Base-by-base conservation (phyloP, 1,284 basidiomycete species). In the Dichomitus squalens region DNA sequence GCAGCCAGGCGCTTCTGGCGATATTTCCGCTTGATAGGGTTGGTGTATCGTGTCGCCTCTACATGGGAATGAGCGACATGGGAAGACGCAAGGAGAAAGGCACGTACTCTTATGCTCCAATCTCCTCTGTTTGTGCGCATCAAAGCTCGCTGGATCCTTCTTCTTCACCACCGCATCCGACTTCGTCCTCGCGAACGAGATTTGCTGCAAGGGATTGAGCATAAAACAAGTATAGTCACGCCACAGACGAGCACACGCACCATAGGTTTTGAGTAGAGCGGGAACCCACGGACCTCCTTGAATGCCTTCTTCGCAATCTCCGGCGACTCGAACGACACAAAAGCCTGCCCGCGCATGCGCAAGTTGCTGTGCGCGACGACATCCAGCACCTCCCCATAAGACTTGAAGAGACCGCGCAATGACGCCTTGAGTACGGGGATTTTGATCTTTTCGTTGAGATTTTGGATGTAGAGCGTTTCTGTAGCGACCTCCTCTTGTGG, bases 261-360 rank as follows among this genome's bases (percentile, higher is more conserved):
- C 87, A 99, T 95, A 2, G 96, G 93, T 72, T 97, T 97, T 7
- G 94, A 93, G 71, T 99, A 99, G 31, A 99, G 75, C 7, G 96
- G 96, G 72, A 99, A 98, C 48, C 94, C 88, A 57, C 88, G 84
- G 36, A 98, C 95, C 73, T 99, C 96, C 75, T 86, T 91, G 81
- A 92, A 80, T 5, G 96, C 96, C 72, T 90, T 92, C 68, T 84
- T 83, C 31, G 96, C 96, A 53, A 85, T 83, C 57, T 96, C 90
- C 51, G 86, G 79, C 49, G 87, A 86, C 59, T 83, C 82, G 73
- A 99, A 97, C 31, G 93, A 94, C 18, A 99, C 92, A 70, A 99
- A 99, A 5, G 96, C 96, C 76, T 99, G 96, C 11, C 96, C 96
- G 39, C 97, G 84, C 97, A 99, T 99, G 33, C 96, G 86, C 59